Base-by-base conservation (phyloP, 2,329 filamentous ascomycete species). In the Pestalotiopsis sp. region DNA sequence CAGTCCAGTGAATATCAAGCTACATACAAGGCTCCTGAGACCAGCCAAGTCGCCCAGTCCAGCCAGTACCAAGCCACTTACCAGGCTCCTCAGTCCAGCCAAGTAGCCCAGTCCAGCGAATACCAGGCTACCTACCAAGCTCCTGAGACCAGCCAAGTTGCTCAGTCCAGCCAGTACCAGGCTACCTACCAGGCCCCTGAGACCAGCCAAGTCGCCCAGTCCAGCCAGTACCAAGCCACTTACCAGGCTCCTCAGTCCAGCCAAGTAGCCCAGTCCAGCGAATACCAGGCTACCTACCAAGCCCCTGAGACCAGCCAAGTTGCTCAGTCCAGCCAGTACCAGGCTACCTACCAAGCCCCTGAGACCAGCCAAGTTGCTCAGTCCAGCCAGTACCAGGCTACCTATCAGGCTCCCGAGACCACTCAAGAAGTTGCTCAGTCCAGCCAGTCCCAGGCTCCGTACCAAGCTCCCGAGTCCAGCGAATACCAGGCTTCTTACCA, bases 81-180 rank as follows among this genome's bases (percentile, higher is more conserved):
- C 41, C 41, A 45, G 2, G 41, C 41, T 7, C 41, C 41, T 17
- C 1, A 52, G 17, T 2, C 45, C 45, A 31, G 27, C 27, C 27
- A 31, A 31, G 27, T 31, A 1, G 27, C 5, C 6, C 27, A 31
- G 27, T 31, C 27, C 5, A 31, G 27, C 27, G 1, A 31, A 1
- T 31, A 31, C 27, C 27, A 31, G 5, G 27, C 27, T 7, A 31
- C 27, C 7, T 31, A 31, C 27, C 27, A 31, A 5, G 82, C 75
- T 17, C 20, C 20, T 4, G 6, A 20, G 17, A 38, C 23, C 4
- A n/a, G 20, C 41, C 17, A 20, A 7, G 45, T n/a, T 9, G 83
- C 82, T 71, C 72, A 80, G 17, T 79, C 77, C 31, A 81, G 82
- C 68, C 72, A 72, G 14, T 75, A 75, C 27, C 27, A 82, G 73